Conservation (phyloP, 2,329 filamentous ascomycete genomes). For the Trichoderma atroviride region DNA sequence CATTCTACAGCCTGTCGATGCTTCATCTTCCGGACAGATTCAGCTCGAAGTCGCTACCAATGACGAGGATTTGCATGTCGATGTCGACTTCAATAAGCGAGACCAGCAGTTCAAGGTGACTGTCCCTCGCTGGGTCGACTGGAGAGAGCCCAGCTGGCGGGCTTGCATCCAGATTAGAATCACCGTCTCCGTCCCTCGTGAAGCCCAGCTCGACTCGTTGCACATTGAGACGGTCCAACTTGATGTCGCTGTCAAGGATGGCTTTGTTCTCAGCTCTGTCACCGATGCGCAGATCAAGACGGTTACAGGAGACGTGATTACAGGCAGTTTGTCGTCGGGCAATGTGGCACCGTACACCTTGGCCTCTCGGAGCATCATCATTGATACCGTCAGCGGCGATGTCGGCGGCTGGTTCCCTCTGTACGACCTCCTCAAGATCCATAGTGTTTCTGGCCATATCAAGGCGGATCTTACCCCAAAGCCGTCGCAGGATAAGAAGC, state of each 20-base stretch:
- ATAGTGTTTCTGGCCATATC: constrained; percentile 49
- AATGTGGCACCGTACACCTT: constrained; percentile 44
- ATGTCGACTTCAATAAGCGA: constrained; percentile 39
- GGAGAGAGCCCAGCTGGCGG: constrained; percentile 35
- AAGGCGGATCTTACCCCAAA: constrained; percentile 46
- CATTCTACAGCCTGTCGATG: constrained; percentile 45
- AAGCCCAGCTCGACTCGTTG: constrained; percentile 44
- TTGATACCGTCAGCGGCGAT: constrained; percentile 47
- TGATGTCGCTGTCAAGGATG: constrained; percentile 45
- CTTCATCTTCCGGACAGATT: constrained; percentile 42
- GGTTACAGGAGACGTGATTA: constrained; percentile 44
- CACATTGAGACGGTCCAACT: constrained; percentile 44
- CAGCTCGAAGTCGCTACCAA: constrained; percentile 52
- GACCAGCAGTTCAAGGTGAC: constrained; percentile 45
- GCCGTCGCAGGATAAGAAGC: constrained; percentile 39
- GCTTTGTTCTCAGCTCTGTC: constrained; percentile 42
- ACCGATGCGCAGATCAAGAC: constrained; percentile 40
- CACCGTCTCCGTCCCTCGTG: constrained; percentile 51
- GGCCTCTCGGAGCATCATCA: constrained; percentile 46
- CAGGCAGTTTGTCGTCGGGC: constrained; percentile 37
- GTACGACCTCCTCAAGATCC: constrained; percentile 51
- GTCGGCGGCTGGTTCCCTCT: constrained; percentile 56
- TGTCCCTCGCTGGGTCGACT: constrained; percentile 43
- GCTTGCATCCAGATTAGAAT: constrained; percentile 54
- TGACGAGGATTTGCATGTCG: constrained; percentile 44